Evolutionary conservation across 495 filamentous ascomycete genomes (phyloP).

Genomic region (Penicillium canariense): DNA sequence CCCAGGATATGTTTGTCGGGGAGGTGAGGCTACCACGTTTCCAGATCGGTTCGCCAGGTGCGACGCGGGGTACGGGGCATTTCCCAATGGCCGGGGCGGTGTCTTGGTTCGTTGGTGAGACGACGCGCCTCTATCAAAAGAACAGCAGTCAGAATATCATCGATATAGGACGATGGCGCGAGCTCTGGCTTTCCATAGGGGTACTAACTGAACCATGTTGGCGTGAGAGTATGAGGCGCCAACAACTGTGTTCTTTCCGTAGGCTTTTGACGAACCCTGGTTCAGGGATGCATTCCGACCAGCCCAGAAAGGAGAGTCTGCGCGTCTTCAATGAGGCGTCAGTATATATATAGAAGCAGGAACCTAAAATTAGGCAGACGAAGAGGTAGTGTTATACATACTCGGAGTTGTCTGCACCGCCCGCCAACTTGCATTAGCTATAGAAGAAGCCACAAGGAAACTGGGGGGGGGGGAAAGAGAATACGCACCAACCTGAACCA

Average conservation of each 20-base stretch:
- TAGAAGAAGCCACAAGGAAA: slow-evolving; percentile 14
- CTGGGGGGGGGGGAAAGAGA: slow-evolving; percentile 25
- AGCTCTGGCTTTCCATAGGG: slow-evolving; percentile 12
- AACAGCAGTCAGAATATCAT: slow-evolving; percentile 16
- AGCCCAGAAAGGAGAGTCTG: slow-evolving; percentile 89
- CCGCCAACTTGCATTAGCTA: slow-evolving; percentile 24
- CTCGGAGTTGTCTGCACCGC: slow-evolving; percentile 47
- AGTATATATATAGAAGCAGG: neutral
- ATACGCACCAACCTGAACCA: slow-evolving; percentile 97
- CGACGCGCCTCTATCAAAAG: slow-evolving; percentile 47
- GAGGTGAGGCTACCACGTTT: slow-evolving; percentile 55
- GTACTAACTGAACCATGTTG: slow-evolving; percentile 85
- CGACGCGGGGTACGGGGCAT: slow-evolving; percentile 44
- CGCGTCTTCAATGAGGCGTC: slow-evolving; percentile 47
- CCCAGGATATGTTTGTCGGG: slow-evolving; percentile 68
- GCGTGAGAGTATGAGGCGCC: slow-evolving; percentile 96
- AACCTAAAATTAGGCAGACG: slow-evolving; percentile 11
- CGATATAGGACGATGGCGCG: neutral
- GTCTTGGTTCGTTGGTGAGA: slow-evolving; percentile 59
- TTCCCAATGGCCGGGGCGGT: slow-evolving; percentile 50
- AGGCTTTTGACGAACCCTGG: slow-evolving; percentile 45
- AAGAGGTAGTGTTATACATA: slow-evolving; percentile 27
- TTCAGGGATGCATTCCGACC: slow-evolving; percentile 47
- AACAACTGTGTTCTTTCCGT: slow-evolving; percentile 76
- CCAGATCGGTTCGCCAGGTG: slow-evolving; percentile 52